Conservation (phyloP, 2,329 filamentous ascomycete genomes). For the Cladosporium sp. region DNA sequence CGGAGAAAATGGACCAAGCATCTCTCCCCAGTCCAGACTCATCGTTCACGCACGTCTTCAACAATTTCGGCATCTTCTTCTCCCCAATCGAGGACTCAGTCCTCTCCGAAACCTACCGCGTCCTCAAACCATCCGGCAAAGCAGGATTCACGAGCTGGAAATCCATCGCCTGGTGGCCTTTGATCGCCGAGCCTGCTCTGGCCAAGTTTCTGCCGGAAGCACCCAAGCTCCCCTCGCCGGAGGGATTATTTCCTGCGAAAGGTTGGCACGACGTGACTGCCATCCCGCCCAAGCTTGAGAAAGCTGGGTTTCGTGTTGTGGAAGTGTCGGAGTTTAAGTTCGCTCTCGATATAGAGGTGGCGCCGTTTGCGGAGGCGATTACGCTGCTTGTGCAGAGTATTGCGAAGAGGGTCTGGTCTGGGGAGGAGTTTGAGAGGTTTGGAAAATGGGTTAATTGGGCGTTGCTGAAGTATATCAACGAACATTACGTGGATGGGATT, state of each 20-base stretch:
- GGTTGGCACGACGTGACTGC: slow-evolving; percentile 14
- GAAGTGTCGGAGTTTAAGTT: slow-evolving; percentile 15
- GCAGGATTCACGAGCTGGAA: slow-evolving; percentile 36
- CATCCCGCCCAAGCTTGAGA: slow-evolving; percentile 14
- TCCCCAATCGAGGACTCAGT: slow-evolving; percentile 8
- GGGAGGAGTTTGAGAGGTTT: slow-evolving; percentile 3
- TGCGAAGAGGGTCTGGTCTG: slow-evolving; percentile 14
- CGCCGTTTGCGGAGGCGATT: slow-evolving; percentile 16
- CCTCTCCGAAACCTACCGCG: slow-evolving; percentile 22
- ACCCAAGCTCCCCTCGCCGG: slow-evolving; percentile 12
- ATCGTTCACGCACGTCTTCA: slow-evolving; percentile 16
- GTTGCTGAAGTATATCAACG: slow-evolving; percentile 13
- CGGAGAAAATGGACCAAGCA: slow-evolving; percentile 14
- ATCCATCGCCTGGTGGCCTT: slow-evolving; percentile 16
- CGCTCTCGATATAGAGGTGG: slow-evolving; percentile 13
- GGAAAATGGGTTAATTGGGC: slow-evolving; percentile 8
- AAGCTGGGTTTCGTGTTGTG: slow-evolving; percentile 15
- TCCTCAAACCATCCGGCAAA: slow-evolving; percentile 33
- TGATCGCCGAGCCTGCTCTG: slow-evolving; percentile 15
- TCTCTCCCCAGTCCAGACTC: slow-evolving; percentile 5
- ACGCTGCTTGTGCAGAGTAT: slow-evolving; percentile 15
- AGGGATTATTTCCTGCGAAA: slow-evolving; percentile 11
- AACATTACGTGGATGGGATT: slow-evolving; percentile 11
- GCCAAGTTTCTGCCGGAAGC: slow-evolving; percentile 15
- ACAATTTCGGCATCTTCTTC: slow-evolving; percentile 20